A percentile compares a stretch with the other conserved stretches of the same genome.
Conservation (phyloP, 352 stramenopile species). For the Stramenopiles sp. region DNA sequence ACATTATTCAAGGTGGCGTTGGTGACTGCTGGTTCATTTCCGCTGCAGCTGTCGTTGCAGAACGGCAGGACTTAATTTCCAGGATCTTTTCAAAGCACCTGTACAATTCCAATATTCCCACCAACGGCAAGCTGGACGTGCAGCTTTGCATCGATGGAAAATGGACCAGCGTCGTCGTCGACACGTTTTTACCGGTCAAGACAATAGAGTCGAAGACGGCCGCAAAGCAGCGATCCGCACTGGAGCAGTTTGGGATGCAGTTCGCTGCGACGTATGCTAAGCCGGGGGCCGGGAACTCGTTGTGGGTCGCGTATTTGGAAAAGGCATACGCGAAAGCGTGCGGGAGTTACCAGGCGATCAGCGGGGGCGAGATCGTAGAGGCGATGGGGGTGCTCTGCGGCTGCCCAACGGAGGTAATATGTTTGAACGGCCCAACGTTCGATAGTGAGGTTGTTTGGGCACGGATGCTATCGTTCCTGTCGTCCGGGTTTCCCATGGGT, state of each 20-base stretch:
- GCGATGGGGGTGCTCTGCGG: background rate
- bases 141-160: slow-evolving; percentile 30
- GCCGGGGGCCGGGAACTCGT: slow-evolving; percentile 37
- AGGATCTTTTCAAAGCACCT: slow-evolving; percentile 22
- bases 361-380: background rate
- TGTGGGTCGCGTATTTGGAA: slow-evolving; percentile 58
- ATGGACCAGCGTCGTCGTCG: slow-evolving; percentile 29
- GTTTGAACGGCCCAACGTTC: background rate
- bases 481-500: background rate
- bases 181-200: slow-evolving; percentile 25
- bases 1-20: slow-evolving; percentile 24
- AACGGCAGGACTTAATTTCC: slow-evolving; percentile 34
- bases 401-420: background rate
- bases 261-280: background rate
- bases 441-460: background rate
- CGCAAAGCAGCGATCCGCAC: background rate
- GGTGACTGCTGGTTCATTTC: slow-evolving; percentile 50
- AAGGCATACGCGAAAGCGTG: slow-evolving; percentile 70
- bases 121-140: slow-evolving; percentile 26
- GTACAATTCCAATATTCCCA: slow-evolving; percentile 7
- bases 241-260: background rate
- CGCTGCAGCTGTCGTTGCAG: slow-evolving; percentile 38
- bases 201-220: background rate
- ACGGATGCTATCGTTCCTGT: background rate
- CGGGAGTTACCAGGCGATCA: slow-evolving; percentile 26